Conservation (phyloP, 768 basidiomycete genomes). For the Auriscalpium orientale region DNA sequence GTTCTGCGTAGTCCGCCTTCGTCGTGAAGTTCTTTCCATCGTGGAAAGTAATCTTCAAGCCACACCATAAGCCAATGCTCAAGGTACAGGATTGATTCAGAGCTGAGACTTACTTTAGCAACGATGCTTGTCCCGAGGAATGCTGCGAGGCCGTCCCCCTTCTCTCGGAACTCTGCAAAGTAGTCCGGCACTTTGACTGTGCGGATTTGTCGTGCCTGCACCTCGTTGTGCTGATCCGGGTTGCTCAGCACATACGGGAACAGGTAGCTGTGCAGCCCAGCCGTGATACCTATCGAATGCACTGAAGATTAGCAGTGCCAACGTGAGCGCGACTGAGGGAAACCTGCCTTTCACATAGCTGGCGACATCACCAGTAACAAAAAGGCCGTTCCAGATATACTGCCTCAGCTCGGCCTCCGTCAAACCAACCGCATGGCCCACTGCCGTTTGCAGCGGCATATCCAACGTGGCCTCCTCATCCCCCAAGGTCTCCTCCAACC, state of each 20-base stretch:
- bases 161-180: conserved; percentile 84
- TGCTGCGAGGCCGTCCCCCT: conserved; percentile 71
- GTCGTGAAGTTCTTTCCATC: conserved; percentile 73
- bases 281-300: no score
- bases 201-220: conserved; percentile 61
- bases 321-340: background rate
- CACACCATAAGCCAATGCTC: background rate
- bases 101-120: conserved; percentile 54
- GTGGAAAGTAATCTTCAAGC: conserved; percentile 59
- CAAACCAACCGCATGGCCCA: conserved; percentile 53
- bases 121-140: conserved; percentile 79
- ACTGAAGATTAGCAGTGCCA: no score
- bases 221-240: conserved; percentile 58
- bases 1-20: conserved; percentile 67
- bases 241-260: conserved; percentile 48
- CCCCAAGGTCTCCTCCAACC: conserved; percentile 8
- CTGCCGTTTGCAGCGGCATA: conserved; percentile 57
- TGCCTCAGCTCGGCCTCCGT: conserved; percentile 60
- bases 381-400: conserved; percentile 69
- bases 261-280: no score
- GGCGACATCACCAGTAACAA: conserved; percentile 76
- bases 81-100: background rate
- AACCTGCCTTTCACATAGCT: conserved; percentile 60
- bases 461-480: conserved; percentile 17
- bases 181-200: conserved; percentile 75